Percentiles rank a stretch among this genome's conserved stretches.
phyloP scores from a whole-genome alignment of 2,329 filamentous ascomycete genomes.

The Plenodomus lindquistii region DNA sequence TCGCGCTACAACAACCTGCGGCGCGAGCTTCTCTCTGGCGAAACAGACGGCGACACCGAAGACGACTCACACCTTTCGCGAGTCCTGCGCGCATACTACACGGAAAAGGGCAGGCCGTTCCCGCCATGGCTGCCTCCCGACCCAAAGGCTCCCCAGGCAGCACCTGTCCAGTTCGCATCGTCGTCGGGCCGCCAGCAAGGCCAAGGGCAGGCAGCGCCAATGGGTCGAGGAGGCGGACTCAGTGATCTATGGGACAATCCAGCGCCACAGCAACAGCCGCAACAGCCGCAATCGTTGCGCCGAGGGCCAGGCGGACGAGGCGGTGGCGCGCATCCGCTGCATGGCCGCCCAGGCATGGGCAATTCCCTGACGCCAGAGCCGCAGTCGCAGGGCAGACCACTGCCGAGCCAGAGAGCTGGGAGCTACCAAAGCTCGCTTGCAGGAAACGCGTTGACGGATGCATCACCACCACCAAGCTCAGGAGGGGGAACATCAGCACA shows the following conservation, averaged over 20 bases:
- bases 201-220: conserved; percentile 20
- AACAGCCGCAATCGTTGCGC: conserved; percentile 49
- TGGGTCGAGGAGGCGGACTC: conserved; percentile 51
- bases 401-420: conserved; percentile 73
- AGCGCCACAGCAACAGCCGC: conserved; percentile 41
- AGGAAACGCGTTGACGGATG: conserved; percentile 41
- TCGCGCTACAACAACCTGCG: conserved; percentile 62
- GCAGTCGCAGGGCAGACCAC: conserved; percentile 56
- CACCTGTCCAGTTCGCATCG: conserved; percentile 56
- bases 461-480: conserved; percentile 45
- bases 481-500: conserved; percentile 66
- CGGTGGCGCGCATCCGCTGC: conserved; percentile 36
- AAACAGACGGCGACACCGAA: conserved; percentile 62
- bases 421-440: conserved; percentile 67
- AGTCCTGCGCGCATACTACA: conserved; percentile 90
- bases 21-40: conserved; percentile 67
- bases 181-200: conserved; percentile 45
- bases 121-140: conserved; percentile 89
- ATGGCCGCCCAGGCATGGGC: conserved; percentile 30
- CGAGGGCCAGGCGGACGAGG: conserved; percentile 49
- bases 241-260: conserved; percentile 63
- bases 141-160: conserved; percentile 68
- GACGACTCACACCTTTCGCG: conserved; percentile 96
- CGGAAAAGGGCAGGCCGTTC: conserved; percentile 78
- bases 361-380: conserved; percentile 41